Conservation (phyloP, 129 eudicot species). For the Pittosporum tobira region DNA sequence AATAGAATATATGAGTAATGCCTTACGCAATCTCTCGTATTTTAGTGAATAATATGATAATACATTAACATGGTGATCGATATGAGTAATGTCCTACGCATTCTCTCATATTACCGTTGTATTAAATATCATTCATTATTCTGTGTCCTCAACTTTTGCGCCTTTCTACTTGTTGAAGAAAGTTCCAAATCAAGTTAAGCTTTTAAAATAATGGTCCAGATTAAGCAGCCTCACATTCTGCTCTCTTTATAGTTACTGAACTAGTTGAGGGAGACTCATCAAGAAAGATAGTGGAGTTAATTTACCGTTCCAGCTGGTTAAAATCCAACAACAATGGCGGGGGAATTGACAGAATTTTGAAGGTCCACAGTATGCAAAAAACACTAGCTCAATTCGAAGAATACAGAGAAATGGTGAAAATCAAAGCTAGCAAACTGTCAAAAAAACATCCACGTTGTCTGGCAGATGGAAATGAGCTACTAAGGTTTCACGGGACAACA, state of each 20-base stretch:
- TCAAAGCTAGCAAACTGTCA: conserved; percentile 29
- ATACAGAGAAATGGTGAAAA: conserved; percentile 24
- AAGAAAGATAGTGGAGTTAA: conserved; percentile 81
- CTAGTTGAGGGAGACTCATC: conserved; percentile 92
- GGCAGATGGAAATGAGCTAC: conserved; percentile 31
- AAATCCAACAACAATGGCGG: conserved; percentile 44
- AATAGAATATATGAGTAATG: too few species aligned
- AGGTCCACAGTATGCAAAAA: conserved; percentile 92
- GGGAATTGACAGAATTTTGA: conserved; percentile 75
- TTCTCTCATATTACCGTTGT: too few species aligned
- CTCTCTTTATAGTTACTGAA: conserved; percentile 57
- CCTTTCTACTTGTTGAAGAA: neutral
- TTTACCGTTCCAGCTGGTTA: conserved; percentile 70
- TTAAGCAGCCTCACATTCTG: neutral
- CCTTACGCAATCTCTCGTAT: too few species aligned
- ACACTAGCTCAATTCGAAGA: conserved; percentile 87
- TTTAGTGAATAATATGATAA: too few species aligned
- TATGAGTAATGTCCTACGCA: too few species aligned
- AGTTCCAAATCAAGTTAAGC: neutral
- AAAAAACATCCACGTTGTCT: conserved; percentile 30
- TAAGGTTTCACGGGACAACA: conserved; percentile 25
- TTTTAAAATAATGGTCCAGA: neutral
- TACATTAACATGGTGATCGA: too few species aligned
- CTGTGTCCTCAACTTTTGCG: neutral
- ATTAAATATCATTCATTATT: too few species aligned